These are phyloP conservation scores for Zygoascus meyerae DNA, from an alignment of 1,139 yeast genomes.

Conservation along the genomic window DNA sequence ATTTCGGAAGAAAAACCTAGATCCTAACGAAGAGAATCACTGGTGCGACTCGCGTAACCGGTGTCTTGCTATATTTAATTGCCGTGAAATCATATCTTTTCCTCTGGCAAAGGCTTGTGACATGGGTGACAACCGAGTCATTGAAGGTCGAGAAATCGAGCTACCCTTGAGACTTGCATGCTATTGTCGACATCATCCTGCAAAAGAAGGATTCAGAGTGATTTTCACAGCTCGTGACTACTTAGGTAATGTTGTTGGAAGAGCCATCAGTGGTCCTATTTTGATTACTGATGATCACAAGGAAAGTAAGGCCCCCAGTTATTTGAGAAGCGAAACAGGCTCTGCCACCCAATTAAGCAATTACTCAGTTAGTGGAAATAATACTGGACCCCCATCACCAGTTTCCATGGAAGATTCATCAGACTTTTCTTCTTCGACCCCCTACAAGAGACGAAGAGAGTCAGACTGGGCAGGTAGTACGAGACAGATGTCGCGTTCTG, in stretches of 20 bases:
- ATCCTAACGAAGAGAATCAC: slow-evolving; percentile 60
- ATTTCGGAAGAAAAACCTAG: slow-evolving; percentile 65
- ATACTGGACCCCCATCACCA: slow-evolving; percentile 23
- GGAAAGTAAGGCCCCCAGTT: slow-evolving; percentile 27
- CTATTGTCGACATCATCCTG: slow-evolving; percentile 92
- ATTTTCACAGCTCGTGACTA: slow-evolving; percentile 63
- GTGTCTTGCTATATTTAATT: slow-evolving; percentile 83
- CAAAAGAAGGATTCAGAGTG: slow-evolving; percentile 69
- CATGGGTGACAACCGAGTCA: slow-evolving; percentile 19
- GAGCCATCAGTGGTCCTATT: slow-evolving; percentile 63
- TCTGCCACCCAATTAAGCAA: slow-evolving; percentile 7
- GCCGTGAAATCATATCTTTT: slow-evolving; percentile 77
- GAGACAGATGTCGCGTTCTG: neutral
- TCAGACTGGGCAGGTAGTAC: slow-evolving; percentile 20
- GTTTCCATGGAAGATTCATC: slow-evolving; percentile 26
- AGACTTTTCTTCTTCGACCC: slow-evolving; percentile 22
- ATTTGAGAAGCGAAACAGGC: neutral
- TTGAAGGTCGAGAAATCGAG: slow-evolving; percentile 48
- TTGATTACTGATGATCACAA: slow-evolving; percentile 93
- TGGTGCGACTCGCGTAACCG: slow-evolving; percentile 71
- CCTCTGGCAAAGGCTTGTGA: slow-evolving; percentile 37
- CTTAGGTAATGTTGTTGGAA: slow-evolving; percentile 60
- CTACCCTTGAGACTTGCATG: slow-evolving; percentile 86
- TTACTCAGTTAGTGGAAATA: slow-evolving; percentile 7
- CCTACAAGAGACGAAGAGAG: slow-evolving; percentile 25